A percentile compares a stretch with the other conserved stretches of the same genome.
These are phyloP conservation scores for Puccinia novopanici DNA, from an alignment of 1,284 basidiomycete species.

Conservation along the genomic window DNA sequence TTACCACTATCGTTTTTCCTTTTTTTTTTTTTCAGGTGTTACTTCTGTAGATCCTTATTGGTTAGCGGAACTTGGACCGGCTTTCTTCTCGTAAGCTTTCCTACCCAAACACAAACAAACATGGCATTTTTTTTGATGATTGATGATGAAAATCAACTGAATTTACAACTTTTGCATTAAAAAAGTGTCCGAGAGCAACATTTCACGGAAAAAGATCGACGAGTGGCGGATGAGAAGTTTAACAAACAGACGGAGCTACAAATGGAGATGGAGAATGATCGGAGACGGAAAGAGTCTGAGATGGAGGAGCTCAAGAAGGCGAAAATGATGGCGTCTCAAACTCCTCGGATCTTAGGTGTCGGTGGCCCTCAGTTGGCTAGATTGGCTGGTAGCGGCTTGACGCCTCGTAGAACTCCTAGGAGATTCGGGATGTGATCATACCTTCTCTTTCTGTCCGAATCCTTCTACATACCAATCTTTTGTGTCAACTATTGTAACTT, in stretches of 20 bases:
- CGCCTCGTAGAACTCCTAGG: constrained; percentile 45
- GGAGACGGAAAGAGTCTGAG: constrained; percentile 52
- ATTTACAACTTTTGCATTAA: constrained; percentile 35
- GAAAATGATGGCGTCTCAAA: constrained; percentile 43
- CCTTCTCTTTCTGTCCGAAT: background rate
- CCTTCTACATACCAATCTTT: background rate
- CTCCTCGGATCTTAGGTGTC: constrained; percentile 44
- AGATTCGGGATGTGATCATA: constrained; percentile 44
- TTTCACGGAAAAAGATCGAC: constrained; percentile 74
- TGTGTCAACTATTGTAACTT: background rate
- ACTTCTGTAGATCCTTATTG: constrained; percentile 93
- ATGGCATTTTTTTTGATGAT: constrained; percentile 71
- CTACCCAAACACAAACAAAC: no score
- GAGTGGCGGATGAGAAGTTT: constrained; percentile 81
- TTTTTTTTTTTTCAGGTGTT: constrained; percentile 74
- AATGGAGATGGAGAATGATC: constrained; percentile 57
- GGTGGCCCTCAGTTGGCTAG: constrained; percentile 44
- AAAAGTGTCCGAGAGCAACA: constrained; percentile 64
- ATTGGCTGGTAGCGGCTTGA: constrained; percentile 45
- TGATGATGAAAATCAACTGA: constrained; percentile 22
- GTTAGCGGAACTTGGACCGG: constrained; percentile 66
- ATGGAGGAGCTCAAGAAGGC: constrained; percentile 49
- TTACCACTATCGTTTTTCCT: constrained; percentile 31
- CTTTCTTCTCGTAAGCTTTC: constrained; percentile 60
- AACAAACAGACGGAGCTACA: constrained; percentile 85